Conservation (phyloP, 257 asterid species). For the Lycium barbarum region DNA sequence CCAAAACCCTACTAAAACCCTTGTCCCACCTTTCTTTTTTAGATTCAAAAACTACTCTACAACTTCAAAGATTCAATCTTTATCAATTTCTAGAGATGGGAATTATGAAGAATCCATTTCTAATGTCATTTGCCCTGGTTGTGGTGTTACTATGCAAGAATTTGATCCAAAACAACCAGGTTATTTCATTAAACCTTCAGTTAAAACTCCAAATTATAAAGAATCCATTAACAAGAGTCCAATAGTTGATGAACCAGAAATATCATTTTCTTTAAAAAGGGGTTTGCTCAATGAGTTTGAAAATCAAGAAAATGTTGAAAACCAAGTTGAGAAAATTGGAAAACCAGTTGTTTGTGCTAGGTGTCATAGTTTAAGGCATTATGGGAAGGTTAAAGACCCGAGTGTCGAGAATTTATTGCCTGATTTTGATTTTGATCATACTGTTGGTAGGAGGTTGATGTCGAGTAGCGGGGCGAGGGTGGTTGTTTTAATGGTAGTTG, state of each 20-base stretch:
- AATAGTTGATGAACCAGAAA: constrained; percentile 63
- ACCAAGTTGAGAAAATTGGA: constrained; percentile 36
- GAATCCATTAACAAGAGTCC: constrained; percentile 57
- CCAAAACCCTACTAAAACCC: constrained; percentile 68
- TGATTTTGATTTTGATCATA: constrained; percentile 85
- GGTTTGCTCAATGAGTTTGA: constrained; percentile 61
- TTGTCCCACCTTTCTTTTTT: constrained; percentile 37
- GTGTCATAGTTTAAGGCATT: constrained; percentile 81
- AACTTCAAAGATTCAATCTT: constrained; percentile 37
- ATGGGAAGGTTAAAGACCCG: constrained; percentile 71
- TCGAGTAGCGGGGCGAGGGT: constrained; percentile 68
- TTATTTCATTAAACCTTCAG: constrained; percentile 51
- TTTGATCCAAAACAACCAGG: constrained; percentile 76
- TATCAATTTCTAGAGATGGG: constrained; percentile 69
- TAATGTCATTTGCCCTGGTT: constrained; percentile 70
- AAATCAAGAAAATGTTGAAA: constrained; percentile 33
- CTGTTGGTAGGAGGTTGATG: constrained; percentile 81
- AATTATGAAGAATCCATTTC: constrained; percentile 69
- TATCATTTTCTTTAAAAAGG: constrained; percentile 62
- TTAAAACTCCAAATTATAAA: constrained; percentile 53
- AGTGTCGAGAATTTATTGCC: constrained; percentile 77
- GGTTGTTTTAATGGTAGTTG: constrained; percentile 81
- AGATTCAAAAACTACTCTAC: constrained; percentile 53
- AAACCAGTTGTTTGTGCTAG: constrained; percentile 79
- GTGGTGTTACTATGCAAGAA: constrained; percentile 85